Conservation (phyloP, 2,329 filamentous ascomycete genomes). For the Diaporthe velutina region DNA sequence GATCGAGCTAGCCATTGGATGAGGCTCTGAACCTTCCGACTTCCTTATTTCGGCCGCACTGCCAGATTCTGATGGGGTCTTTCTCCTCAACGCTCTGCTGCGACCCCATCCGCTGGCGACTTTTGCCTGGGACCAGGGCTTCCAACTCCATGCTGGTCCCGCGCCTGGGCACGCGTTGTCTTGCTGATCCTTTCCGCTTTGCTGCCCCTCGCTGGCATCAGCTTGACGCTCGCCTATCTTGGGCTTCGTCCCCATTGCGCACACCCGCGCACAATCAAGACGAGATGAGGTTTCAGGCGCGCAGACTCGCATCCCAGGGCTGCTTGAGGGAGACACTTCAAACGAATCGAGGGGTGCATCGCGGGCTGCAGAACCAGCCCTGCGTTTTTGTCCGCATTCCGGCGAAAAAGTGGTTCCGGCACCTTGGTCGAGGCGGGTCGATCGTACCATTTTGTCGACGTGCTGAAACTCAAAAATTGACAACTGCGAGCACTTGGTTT, state of each 20-base stretch:
- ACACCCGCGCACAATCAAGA: slow-evolving; percentile 6
- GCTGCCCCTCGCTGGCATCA: not conserved
- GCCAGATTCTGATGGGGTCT: slow-evolving; percentile 11
- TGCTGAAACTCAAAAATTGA: slow-evolving; percentile 24
- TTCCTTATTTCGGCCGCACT: slow-evolving; percentile 24
- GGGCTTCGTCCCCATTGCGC: not conserved
- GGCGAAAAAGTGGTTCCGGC: slow-evolving; percentile 29
- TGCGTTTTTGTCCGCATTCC: not conserved
- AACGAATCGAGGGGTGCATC: slow-evolving; percentile 2
- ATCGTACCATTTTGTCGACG: slow-evolving; percentile 9
- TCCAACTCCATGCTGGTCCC: not conserved
- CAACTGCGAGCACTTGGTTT: not conserved
- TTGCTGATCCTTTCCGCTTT: slow-evolving; percentile 26
- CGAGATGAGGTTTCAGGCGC: slow-evolving; percentile 11
- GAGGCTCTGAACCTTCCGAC: slow-evolving; percentile 7
- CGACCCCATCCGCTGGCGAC: not conserved
- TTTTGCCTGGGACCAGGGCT: slow-evolving; percentile 4
- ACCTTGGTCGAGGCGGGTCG: slow-evolving; percentile 1
- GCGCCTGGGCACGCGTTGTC: slow-evolving; percentile 20
- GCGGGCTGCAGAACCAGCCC: slow-evolving; percentile 22
- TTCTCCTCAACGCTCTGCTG: not conserved
- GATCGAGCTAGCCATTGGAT: slow-evolving; percentile 21
- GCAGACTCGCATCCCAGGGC: not conserved
- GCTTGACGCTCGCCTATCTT: slow-evolving; percentile 11
- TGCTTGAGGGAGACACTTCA: not conserved